Conservation (phyloP, 805 yeast genomes). For the Jamesozyma rosinii region DNA sequence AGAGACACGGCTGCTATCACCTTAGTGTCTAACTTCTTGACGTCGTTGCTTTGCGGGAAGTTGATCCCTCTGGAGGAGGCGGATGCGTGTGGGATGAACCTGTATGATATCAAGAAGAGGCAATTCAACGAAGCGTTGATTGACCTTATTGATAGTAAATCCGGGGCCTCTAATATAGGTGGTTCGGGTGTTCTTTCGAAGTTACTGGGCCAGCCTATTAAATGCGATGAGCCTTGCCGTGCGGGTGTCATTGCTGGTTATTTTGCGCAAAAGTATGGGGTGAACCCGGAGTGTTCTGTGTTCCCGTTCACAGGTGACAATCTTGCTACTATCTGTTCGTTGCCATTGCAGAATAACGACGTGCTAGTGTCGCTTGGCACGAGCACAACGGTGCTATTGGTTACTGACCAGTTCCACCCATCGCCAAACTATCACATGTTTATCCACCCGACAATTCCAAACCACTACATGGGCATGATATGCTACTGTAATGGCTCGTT, state of each 20-base stretch:
- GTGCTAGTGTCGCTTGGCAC: constrained; percentile 79
- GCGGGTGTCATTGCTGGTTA: constrained; percentile 48
- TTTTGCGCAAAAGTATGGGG: constrained; percentile 57
- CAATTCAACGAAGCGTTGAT: constrained; percentile 51
- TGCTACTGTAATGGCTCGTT: constrained; percentile 88
- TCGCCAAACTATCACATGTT: constrained; percentile 78
- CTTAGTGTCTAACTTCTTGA: constrained; percentile 68
- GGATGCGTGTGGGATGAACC: constrained; percentile 90
- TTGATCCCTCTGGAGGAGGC: constrained; percentile 63
- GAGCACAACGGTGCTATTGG: constrained; percentile 77
- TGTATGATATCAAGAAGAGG: constrained; percentile 58
- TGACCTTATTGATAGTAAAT: constrained; percentile 25
- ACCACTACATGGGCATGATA: constrained; percentile 86
- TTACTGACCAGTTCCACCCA: constrained; percentile 70
- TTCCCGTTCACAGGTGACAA: constrained; percentile 87
- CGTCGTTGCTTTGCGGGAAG: constrained; percentile 59
- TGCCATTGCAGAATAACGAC: constrained; percentile 71
- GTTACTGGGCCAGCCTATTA: constrained; percentile 30
- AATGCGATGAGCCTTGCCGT: constrained; percentile 36
- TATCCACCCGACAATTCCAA: constrained; percentile 72
- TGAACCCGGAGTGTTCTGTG: constrained; percentile 46
- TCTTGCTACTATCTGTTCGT: constrained; percentile 74
- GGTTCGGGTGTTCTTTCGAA: constrained; percentile 25
- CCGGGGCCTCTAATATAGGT: constrained; percentile 1
- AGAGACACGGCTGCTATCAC: constrained; percentile 52